These are phyloP conservation scores for Vitis rupestris DNA, from an alignment of 164 flowering plant genomes.

Conservation along the genomic window DNA sequence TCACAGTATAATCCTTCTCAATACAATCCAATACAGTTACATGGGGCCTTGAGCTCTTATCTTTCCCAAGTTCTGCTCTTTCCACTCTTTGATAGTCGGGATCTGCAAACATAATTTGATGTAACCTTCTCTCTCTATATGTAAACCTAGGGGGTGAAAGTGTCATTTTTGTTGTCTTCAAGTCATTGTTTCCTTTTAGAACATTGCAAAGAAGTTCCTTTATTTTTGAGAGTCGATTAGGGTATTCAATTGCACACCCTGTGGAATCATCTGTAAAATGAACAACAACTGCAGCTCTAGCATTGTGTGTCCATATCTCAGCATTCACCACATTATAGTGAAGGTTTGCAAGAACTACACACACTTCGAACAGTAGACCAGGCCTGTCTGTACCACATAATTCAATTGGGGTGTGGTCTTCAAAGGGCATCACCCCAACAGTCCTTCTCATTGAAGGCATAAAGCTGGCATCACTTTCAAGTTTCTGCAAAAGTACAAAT, in stretches of 20 bases:
- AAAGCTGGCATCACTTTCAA: constrained; percentile 42
- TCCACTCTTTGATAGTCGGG: constrained; percentile 69
- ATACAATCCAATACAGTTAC: constrained; percentile 48
- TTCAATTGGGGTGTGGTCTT: constrained; percentile 59
- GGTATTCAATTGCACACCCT: constrained; percentile 65
- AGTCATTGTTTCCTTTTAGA: constrained; percentile 59
- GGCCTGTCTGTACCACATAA: constrained; percentile 82
- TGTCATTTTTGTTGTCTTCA: constrained; percentile 52
- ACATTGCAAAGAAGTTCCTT: constrained; percentile 69
- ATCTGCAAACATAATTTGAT: constrained; percentile 92
- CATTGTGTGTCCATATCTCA: constrained; percentile 93
- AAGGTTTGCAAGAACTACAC: constrained; percentile 85
- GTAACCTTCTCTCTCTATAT: constrained; percentile 77
- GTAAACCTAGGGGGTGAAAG: constrained; percentile 54
- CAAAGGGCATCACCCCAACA: constrained; percentile 55
- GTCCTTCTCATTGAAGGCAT: constrained; percentile 38
- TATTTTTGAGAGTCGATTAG: constrained; percentile 50
- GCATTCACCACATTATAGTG: constrained; percentile 85
- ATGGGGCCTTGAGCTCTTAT: constrained; percentile 37
- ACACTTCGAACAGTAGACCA: constrained; percentile 84
- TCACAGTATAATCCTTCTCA: constrained; percentile 69
- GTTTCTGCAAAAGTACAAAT: constrained; percentile 29
- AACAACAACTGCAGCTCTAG: constrained; percentile 83
- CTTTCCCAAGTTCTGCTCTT: constrained; percentile 16
- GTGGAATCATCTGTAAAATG: constrained; percentile 70